A percentile compares a stretch with the other conserved stretches of the same genome.
phyloP scores from a whole-genome alignment of 371 early-diverging fungal genomes.

The Blastocladiella emersonii region DNA sequence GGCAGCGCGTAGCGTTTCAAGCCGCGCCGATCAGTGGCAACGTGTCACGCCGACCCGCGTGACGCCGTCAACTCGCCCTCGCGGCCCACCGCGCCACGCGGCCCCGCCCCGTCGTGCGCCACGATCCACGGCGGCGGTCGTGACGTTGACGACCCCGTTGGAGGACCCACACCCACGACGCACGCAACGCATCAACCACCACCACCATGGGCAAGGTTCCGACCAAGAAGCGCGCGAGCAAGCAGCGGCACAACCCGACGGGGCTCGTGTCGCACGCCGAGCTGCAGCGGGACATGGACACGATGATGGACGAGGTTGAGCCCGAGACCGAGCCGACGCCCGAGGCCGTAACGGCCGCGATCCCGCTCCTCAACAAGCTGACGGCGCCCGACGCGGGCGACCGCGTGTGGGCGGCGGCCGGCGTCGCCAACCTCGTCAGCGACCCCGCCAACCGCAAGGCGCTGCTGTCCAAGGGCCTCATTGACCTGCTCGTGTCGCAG shows the following conservation, averaged over 20 bases:
- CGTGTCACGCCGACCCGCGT: no score
- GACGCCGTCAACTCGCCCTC: no score
- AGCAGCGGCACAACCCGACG: constrained; percentile 2
- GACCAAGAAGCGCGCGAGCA: background rate
- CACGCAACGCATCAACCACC: no score
- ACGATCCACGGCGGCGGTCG: no score
- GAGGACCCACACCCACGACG: no score
- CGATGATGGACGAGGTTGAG: background rate
- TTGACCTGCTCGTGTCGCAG: constrained; percentile 48
- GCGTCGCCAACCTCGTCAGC: constrained; percentile 55
- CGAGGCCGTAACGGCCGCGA: background rate
- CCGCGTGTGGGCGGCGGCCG: constrained; percentile 77
- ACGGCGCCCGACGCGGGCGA: constrained; percentile 50
- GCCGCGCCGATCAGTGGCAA: no score
- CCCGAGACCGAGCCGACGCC: background rate
- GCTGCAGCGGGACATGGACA: background rate
- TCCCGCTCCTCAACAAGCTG: constrained; percentile 18
- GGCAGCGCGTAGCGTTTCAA: no score
- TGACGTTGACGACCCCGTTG: no score
- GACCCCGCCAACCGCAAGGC: constrained; percentile 42
- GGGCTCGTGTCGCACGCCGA: background rate
- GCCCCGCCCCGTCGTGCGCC: no score
- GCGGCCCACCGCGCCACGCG: no score
- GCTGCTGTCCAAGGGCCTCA: constrained; percentile 52
- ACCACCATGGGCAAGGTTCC: constrained; percentile 5